These are phyloP conservation scores for Tillandsia leiboldiana DNA, from an alignment of 176 grass and related monocot genomes.

Conservation along the genomic window DNA sequence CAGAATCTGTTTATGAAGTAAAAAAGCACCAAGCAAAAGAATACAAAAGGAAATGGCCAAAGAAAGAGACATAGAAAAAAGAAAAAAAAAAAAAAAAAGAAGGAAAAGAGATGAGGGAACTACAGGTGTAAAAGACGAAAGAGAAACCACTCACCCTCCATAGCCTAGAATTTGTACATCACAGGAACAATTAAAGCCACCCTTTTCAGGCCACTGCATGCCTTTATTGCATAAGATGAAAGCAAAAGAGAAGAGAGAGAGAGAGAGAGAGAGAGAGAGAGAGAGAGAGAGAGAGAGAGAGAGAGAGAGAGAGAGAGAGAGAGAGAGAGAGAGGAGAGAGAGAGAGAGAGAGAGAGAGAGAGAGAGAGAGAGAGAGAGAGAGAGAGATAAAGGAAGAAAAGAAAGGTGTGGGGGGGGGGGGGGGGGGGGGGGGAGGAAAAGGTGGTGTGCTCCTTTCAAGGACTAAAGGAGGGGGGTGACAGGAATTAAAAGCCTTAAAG, in stretches of 20 bases:
- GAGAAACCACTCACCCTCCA: slow-evolving; percentile 5
- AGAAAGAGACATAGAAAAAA: not conserved
- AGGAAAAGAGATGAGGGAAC: not conserved
- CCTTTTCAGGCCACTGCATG: slow-evolving; percentile 8
- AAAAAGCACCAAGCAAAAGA: not conserved
- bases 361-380: not conserved
- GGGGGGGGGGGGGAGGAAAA: not conserved
- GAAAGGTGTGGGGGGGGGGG: not conserved
- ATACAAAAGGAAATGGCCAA: not conserved
- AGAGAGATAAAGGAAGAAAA: not conserved
- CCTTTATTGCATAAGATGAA: slow-evolving; percentile 8
- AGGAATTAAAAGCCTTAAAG: slow-evolving; percentile 22
- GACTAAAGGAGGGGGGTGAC: slow-evolving; percentile 9
- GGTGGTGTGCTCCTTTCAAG: slow-evolving; percentile 27
- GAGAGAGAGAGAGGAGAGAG: not conserved
- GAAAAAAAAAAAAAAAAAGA: not conserved
- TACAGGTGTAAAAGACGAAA: slow-evolving; percentile 4
- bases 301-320: not conserved
- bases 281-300: not conserved
- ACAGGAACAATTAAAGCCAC: slow-evolving; percentile 9
- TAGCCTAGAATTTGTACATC: not conserved
- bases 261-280: not conserved
- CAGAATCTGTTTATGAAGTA: not conserved
- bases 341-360: not conserved
- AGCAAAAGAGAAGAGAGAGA: not conserved